Evolutionary conservation across 441 rosid species (phyloP), one percentile per base, ranked within the genome.

Genomic region (Francoa sonchifolia): DNA sequence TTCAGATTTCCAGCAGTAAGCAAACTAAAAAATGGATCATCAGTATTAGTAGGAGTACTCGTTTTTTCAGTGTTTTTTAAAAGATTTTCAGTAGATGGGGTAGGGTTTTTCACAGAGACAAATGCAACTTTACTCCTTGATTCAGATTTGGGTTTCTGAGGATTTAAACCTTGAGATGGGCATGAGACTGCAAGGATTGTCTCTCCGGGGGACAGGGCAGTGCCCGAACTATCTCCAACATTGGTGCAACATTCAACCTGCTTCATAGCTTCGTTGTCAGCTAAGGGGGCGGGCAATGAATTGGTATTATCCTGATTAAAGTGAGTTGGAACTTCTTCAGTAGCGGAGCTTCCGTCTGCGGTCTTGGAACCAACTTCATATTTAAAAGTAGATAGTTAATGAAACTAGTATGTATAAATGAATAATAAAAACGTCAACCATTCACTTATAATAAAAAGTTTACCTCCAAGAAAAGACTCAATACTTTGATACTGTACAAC

Each of bases 71-170:
- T 9, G 9, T 30, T 14, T 14, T 30, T 30, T 5, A 30, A 30
- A 30, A 0, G 33, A 30, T 1, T 30, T 30, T 6, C 10, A 7
- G 22, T 38, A 4, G 54, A 31, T 19, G 61, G 44, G 7, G 52
- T 55, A 34, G 69, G 76, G 61, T 70, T 69, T 60, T 74, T 78
- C 17, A 76, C 58, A 0, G 82, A 65, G 41, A 83, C 63, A 56
- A 76, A 83, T 11, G 89, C 89, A 45, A 79, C 86, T 40, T 68
- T 57, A 9, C 10, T 14, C 46, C 45, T 61, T 0, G 61, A 46
- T 41, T 55, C 42, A 20, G 56, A 18, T 42, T 47, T 28, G 13
- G 27, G 46, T 32, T 50, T 31, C 1, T 13, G 29, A 17, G 39
- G 33, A 17, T 23, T 63, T 1, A 42, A 50, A 30, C 36, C 54